These are phyloP conservation scores for Incumbomyces lentus DNA, from an alignment of 2,329 filamentous ascomycete species.

Conservation along the genomic window DNA sequence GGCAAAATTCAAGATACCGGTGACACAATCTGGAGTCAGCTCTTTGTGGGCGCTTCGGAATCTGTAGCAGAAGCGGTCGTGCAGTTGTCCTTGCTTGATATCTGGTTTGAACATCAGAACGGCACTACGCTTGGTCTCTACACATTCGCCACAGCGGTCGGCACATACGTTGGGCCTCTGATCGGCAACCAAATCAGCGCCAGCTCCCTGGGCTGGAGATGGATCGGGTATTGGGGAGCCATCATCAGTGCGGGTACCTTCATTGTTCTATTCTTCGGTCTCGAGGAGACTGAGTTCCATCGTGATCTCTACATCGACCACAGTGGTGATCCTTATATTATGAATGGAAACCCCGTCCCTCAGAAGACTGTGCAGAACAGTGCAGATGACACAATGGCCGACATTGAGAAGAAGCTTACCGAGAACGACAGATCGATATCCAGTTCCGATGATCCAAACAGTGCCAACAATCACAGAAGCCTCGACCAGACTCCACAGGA, in stretches of 20 bases:
- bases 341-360: neutral
- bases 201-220: slow-evolving; percentile 41
- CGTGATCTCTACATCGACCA: slow-evolving; percentile 12
- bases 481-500: neutral
- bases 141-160: slow-evolving; percentile 45
- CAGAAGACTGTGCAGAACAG: slow-evolving; percentile 1
- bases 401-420: slow-evolving; percentile 11
- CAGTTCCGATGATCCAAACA: neutral
- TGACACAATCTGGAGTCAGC: slow-evolving; percentile 46
- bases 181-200: slow-evolving; percentile 43
- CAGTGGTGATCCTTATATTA: neutral
- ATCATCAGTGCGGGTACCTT: slow-evolving; percentile 41
- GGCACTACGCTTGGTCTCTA: slow-evolving; percentile 46
- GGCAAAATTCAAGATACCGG: slow-evolving; percentile 33
- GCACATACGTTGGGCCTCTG: slow-evolving; percentile 46
- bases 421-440: slow-evolving; percentile 4
- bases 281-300: slow-evolving; percentile 39
- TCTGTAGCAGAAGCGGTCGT: slow-evolving; percentile 47
- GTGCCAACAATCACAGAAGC: slow-evolving; percentile 9
- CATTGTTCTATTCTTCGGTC: slow-evolving; percentile 40
- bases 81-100: slow-evolving; percentile 47
- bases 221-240: slow-evolving; percentile 43
- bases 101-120: slow-evolving; percentile 49
- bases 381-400: neutral
- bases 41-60: slow-evolving; percentile 49